These are phyloP conservation scores for Adiantum capillusveneris DNA, from an alignment of 75 land plant genomes.

Conservation along the genomic window DNA sequence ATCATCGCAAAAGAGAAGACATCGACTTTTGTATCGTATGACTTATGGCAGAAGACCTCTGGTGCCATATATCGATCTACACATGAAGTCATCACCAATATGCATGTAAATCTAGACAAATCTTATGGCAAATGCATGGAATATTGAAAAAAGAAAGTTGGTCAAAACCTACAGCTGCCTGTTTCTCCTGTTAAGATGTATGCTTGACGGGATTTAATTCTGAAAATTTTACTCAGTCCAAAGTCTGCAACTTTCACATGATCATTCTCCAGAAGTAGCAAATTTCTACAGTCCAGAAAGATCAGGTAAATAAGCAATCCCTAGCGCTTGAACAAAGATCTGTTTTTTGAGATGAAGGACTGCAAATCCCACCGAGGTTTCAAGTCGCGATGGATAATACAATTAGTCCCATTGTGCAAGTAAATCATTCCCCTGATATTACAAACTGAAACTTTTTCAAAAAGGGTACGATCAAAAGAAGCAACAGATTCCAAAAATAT, in stretches of 20 bases:
- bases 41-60: slow-evolving; percentile 60
- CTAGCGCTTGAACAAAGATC: neutral
- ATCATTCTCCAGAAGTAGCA: slow-evolving; percentile 73
- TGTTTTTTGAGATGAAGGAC: neutral
- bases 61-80: slow-evolving; percentile 72
- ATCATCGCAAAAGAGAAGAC: slow-evolving; percentile 89
- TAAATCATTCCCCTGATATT: slow-evolving; percentile 80
- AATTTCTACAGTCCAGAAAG: slow-evolving; percentile 43
- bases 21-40: slow-evolving; percentile 80
- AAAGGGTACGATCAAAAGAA: no score
- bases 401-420: slow-evolving; percentile 63
- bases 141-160: no score
- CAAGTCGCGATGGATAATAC: slow-evolving; percentile 89
- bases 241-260: slow-evolving; percentile 89
- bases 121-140: no score
- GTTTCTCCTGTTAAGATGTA: slow-evolving; percentile 96
- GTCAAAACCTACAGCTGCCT: slow-evolving; percentile 78
- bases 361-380: slow-evolving; percentile 61
- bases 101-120: no score
- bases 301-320: no score
- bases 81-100: no score
- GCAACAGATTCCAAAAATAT: no score
- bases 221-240: slow-evolving; percentile 78
- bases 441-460: no score
- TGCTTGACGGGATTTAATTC: slow-evolving; percentile 63